phyloP scores from a whole-genome alignment of 257 asterid species.

The Lantana camara region DNA sequence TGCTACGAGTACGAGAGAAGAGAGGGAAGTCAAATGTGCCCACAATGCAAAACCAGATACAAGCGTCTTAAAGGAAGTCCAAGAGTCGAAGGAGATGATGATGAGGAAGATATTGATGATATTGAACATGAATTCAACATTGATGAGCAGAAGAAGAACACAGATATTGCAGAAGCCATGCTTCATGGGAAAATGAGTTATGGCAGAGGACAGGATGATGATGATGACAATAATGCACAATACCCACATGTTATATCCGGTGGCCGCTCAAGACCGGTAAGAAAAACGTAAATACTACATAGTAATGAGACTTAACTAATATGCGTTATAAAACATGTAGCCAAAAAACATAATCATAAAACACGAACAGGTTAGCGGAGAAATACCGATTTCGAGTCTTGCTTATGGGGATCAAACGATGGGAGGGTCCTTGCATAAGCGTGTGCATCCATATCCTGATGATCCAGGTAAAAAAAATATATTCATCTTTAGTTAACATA shows the following conservation, averaged over 20 bases:
- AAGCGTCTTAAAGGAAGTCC: slow-evolving; percentile 90
- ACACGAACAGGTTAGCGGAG: slow-evolving; percentile 76
- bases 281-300: no score
- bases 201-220: slow-evolving; percentile 93
- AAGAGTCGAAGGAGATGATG: slow-evolving; percentile 97
- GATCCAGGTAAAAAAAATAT: slow-evolving; percentile 50
- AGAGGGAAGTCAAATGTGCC: slow-evolving; percentile 89
- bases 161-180: slow-evolving; percentile 74
- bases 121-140: slow-evolving; percentile 94
- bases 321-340: no score
- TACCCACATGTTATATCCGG: slow-evolving; percentile 90
- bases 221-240: slow-evolving; percentile 47
- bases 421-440: slow-evolving; percentile 74
- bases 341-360: slow-evolving; percentile 2
- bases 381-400: slow-evolving; percentile 58
- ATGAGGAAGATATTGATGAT: slow-evolving; percentile 93
- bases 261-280: slow-evolving; percentile 55
- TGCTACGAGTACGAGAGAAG: slow-evolving; percentile 97
- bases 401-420: slow-evolving; percentile 75
- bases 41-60: slow-evolving; percentile 96
- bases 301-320: no score
- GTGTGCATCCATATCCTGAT: slow-evolving; percentile 87
- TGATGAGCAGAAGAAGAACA: slow-evolving; percentile 66
- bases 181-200: slow-evolving; percentile 98
- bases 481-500: no score